phyloP scores from a whole-genome alignment of 805 yeast species.

The Saccharomyces kudriavzevii region DNA sequence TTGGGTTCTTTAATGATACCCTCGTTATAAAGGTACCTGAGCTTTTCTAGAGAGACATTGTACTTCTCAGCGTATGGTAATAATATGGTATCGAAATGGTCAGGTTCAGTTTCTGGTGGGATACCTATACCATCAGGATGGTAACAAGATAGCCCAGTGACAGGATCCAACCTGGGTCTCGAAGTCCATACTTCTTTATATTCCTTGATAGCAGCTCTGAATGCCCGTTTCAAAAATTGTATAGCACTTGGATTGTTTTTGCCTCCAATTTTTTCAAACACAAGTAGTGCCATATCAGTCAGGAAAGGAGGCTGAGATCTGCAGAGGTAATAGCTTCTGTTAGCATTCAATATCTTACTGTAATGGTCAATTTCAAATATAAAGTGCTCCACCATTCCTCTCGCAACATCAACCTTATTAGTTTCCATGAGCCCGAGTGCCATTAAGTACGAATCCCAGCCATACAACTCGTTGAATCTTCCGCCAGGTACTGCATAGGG shows the following conservation, averaged over 20 bases:
- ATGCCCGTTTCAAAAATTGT: conserved; percentile 57
- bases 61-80: conserved; percentile 61
- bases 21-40: conserved; percentile 60
- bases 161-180: conserved; percentile 62
- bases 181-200: conserved; percentile 74
- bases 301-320: conserved; percentile 96
- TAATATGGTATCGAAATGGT: conserved; percentile 72
- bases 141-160: conserved; percentile 77
- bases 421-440: conserved; percentile 72
- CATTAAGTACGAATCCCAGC: conserved; percentile 97
- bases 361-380: conserved; percentile 83
- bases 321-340: conserved; percentile 80
- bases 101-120: conserved; percentile 92
- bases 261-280: conserved; percentile 52
- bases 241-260: conserved; percentile 41
- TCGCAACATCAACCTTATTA: conserved; percentile 58
- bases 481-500: conserved; percentile 99
- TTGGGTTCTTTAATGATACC: conserved; percentile 63
- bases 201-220: conserved; percentile 77
- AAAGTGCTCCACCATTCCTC: conserved; percentile 88
- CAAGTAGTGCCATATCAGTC: conserved; percentile 80
- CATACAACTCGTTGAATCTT: conserved; percentile 89
- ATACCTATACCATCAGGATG: conserved; percentile 88
- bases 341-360: conserved; percentile 90
- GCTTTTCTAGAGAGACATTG: conserved; percentile 48